Base-by-base conservation (phyloP, 2,329 filamentous ascomycete genomes). In the Bretziella fagacearum region DNA sequence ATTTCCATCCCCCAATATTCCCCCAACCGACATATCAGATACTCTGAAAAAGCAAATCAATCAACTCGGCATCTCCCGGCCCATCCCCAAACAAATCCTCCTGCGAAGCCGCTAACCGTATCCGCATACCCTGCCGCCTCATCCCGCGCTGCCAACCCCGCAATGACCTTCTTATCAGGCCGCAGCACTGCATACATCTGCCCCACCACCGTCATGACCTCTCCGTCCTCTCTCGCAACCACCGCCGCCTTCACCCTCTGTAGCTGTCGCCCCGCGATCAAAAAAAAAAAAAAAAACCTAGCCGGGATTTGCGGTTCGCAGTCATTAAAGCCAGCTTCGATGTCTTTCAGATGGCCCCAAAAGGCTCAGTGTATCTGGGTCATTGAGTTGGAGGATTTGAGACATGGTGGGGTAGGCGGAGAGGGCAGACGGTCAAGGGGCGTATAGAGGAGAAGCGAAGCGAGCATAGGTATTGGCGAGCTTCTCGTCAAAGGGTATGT, bases 331-430 rank as follows among this genome's bases (percentile, higher is more conserved):
- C 74, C 3, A 63, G 57, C 3, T 59, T 59, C 1, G 70, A 72
- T 0, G 71, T n/a, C 72, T 49, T 71, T 70, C 13, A 74, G 56
- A 2, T 71, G 56, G 2, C 63, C 60, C 70, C 70, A 76, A 3
- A 53, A 56, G 22, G 13, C 61, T 65, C 8, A 61, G 58, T 0
- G 55, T 48, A 4, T 56, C 52, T 1, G 50, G 36, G 3, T 59
- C 50, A 36, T 54, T 53, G 1, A 52, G 50, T 29, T 57, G 57
- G 10, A 51, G 25, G 27, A 41, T 43, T 15, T 43, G 8, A 4
- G 36, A 10, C 8, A 39, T 36, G 10, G 20, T 10, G 4, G 47
- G 13, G n/a, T 20, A 39, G 23, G 20, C 33, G 23, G 46, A 18
- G 23, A 40, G 23, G 5, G 25, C 18, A 11, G 30, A 10, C n/a